phyloP scores from a whole-genome alignment of 2,329 filamentous ascomycete genomes.

The Cercospora beticola region DNA sequence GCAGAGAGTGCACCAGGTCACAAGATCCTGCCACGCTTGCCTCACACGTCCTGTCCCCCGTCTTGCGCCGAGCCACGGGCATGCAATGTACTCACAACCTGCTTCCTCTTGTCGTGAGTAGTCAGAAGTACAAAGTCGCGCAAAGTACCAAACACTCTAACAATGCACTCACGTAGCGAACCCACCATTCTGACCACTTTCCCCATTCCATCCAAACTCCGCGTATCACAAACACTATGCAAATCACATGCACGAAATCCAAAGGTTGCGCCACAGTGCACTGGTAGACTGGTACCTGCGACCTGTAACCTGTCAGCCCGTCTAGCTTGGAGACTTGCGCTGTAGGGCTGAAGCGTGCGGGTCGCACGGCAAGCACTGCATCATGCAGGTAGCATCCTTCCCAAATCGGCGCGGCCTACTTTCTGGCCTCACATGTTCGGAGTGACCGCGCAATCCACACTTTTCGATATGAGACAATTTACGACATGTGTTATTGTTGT shows the following conservation, averaged over 20 bases:
- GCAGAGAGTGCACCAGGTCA: neutral
- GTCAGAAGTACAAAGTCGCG: neutral
- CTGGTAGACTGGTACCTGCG: neutral
- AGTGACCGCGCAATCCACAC: neutral
- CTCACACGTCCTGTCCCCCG: neutral
- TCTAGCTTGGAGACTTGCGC: neutral
- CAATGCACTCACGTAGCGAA: neutral
- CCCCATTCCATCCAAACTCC: neutral
- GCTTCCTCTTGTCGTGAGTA: neutral
- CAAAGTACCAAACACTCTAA: neutral
- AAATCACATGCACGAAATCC: neutral
- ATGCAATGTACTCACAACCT: neutral
- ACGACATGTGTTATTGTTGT: neutral
- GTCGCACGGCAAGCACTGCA: neutral
- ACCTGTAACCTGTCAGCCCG: neutral
- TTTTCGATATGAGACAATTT: neutral
- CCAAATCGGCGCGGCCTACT: conserved; percentile 1
- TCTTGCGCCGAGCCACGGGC: neutral
- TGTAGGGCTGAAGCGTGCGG: conserved; percentile 4
- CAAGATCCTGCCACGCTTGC: neutral
- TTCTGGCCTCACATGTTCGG: conserved; percentile 7
- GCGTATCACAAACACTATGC: neutral
- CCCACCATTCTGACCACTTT: neutral
- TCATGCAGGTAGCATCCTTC: neutral
- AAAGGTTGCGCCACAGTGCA: neutral